Percentiles rank a stretch among this genome's conserved stretches.
Conservation (phyloP, 192 early-diverging fungal species). For the Phlyctochytrium bullatum region DNA sequence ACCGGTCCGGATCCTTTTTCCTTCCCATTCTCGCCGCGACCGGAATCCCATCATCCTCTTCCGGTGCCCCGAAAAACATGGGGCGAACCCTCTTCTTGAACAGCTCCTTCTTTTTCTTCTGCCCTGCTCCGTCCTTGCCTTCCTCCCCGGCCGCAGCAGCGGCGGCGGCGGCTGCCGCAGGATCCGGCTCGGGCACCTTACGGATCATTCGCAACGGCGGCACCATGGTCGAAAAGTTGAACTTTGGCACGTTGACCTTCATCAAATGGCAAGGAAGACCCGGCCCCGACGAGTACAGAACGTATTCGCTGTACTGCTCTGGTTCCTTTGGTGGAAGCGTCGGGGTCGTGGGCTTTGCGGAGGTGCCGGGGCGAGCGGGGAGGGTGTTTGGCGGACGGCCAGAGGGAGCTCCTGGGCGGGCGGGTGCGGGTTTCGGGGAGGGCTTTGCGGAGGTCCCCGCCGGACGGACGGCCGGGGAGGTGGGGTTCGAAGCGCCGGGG, state of each 20-base stretch:
- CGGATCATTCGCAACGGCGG: conserved; percentile 35
- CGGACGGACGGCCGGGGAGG: too few species aligned
- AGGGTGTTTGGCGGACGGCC: too few species aligned
- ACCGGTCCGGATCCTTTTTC: conserved; percentile 38
- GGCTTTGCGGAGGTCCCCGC: too few species aligned
- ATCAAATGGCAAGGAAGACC: conserved; percentile 30
- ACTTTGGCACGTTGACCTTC: conserved; percentile 24
- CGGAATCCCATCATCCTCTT: conserved; percentile 13
- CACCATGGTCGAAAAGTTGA: conserved; percentile 20
- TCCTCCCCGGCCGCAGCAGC: conserved; percentile 16
- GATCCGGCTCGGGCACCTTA: conserved; percentile 27
- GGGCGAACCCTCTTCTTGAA: conserved; percentile 53
- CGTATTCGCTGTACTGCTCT: conserved; percentile 20
- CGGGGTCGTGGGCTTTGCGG: too few species aligned
- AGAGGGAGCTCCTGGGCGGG: too few species aligned
- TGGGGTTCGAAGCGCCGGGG: too few species aligned
- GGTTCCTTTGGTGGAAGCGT: too few species aligned
- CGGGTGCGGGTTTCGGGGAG: too few species aligned
- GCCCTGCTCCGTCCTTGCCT: conserved; percentile 26
- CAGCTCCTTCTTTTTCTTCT: conserved; percentile 25
- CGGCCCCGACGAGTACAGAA: conserved; percentile 12
- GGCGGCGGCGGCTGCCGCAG: background rate
- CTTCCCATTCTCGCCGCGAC: conserved; percentile 8
- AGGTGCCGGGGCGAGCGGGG: too few species aligned
- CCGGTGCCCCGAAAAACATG: conserved; percentile 31